These are phyloP conservation scores for Aspergillus egyptiacus DNA, from an alignment of 495 filamentous ascomycete genomes.

Conservation along the genomic window DNA sequence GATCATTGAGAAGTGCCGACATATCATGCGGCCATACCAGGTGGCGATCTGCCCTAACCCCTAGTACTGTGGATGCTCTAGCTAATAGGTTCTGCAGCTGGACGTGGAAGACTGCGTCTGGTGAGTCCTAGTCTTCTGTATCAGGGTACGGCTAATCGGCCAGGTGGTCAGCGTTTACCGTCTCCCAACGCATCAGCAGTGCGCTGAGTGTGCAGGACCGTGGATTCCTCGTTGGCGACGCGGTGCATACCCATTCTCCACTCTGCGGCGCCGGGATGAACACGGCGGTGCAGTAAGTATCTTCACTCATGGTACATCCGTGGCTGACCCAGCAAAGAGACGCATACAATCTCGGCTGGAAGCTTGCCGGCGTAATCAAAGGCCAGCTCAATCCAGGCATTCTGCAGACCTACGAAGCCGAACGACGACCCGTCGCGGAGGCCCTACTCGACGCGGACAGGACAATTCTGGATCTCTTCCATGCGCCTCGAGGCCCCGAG, in stretches of 20 bases:
- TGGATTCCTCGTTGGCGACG: conserved; percentile 60
- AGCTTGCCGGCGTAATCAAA: neutral
- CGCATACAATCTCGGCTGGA: neutral
- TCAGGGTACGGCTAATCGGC: neutral
- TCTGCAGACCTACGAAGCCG: neutral
- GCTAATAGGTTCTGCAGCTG: too few species aligned
- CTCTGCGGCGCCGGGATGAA: conserved; percentile 79
- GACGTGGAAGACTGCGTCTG: neutral
- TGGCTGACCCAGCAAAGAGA: neutral
- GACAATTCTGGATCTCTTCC: neutral
- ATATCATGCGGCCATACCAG: neutral
- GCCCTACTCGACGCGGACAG: neutral
- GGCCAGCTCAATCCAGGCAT: neutral
- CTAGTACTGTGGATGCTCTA: too few species aligned
- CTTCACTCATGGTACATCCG: neutral
- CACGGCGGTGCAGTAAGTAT: conserved; percentile 56
- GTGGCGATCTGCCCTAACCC: too few species aligned
- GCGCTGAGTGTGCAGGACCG: conserved; percentile 53
- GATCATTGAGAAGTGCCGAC: neutral
- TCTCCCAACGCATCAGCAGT: conserved; percentile 61
- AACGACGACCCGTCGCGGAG: neutral
- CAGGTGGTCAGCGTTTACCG: conserved; percentile 1
- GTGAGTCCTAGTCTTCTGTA: neutral
- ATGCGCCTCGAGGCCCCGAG: neutral
- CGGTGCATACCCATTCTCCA: conserved; percentile 55